Evolutionary conservation across 352 stramenopile genomes (phyloP).

Genomic region (Albugo candida): DNA sequence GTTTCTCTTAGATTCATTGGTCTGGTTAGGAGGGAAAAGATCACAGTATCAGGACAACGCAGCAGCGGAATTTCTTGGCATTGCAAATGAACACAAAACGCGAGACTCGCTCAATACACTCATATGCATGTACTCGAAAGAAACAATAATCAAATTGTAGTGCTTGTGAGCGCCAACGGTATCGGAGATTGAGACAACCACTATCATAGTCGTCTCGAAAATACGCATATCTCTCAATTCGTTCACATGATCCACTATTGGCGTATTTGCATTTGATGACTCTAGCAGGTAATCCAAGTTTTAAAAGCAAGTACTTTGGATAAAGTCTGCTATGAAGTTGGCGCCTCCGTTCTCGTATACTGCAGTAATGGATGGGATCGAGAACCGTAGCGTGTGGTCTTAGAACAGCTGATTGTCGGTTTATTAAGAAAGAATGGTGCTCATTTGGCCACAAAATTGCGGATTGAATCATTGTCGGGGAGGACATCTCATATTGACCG

Average conservation of each 20-base stretch:
- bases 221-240: slow-evolving; percentile 15
- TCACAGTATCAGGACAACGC: slow-evolving; percentile 90
- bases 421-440: slow-evolving; percentile 77
- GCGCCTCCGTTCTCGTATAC: slow-evolving; percentile 65
- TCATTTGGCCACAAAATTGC: slow-evolving; percentile 83
- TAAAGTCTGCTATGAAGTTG: slow-evolving; percentile 68
- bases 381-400: slow-evolving; percentile 53
- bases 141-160: slow-evolving; percentile 14
- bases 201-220: slow-evolving; percentile 74
- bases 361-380: slow-evolving; percentile 79
- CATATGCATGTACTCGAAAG: slow-evolving; percentile 22
- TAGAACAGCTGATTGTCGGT: slow-evolving; percentile 71
- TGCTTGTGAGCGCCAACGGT: slow-evolving; percentile 53
- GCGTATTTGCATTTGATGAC: slow-evolving; percentile 53
- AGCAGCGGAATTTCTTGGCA: slow-evolving; percentile 94
- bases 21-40: slow-evolving; percentile 83
- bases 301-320: slow-evolving; percentile 43
- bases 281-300: slow-evolving; percentile 87
- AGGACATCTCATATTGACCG: slow-evolving; percentile 51
- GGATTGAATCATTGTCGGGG: slow-evolving; percentile 60
- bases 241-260: background rate
- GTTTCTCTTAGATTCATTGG: slow-evolving; percentile 1
- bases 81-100: slow-evolving; percentile 98
- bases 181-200: slow-evolving; percentile 76
- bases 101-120: slow-evolving; percentile 84